Evolutionary conservation across 2,329 filamentous ascomycete species (phyloP).

Genomic region (Lasiodiplodia sp.): DNA sequence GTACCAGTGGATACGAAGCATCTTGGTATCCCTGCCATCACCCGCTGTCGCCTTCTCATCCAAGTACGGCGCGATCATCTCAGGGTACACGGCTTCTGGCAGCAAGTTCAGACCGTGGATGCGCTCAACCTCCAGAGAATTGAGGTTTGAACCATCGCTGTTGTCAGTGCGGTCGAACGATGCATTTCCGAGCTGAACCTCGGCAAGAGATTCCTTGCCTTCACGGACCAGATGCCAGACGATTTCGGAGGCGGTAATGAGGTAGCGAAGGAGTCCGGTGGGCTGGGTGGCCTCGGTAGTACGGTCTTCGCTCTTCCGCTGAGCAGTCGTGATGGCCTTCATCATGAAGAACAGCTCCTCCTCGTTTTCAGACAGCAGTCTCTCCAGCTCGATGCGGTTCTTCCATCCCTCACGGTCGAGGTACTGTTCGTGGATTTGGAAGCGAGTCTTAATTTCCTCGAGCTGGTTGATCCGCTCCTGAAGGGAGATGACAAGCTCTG

Average conservation of each 20-base stretch:
- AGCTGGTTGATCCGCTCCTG: constrained; percentile 93
- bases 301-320: constrained; percentile 79
- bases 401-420: constrained; percentile 91
- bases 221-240: constrained; percentile 96
- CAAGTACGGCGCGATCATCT: constrained; percentile 91
- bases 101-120: constrained; percentile 90
- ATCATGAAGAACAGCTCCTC: constrained; percentile 99
- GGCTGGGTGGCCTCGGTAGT: constrained; percentile 68
- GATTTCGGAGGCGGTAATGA: constrained; percentile 91
- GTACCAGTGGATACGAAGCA: constrained; percentile 95
- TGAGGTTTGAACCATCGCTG: constrained; percentile 94
- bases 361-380: constrained; percentile 86
- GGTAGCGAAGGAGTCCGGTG: constrained; percentile 86
- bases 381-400: constrained; percentile 86
- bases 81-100: constrained; percentile 88
- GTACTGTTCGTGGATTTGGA: constrained; percentile 88
- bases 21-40: constrained; percentile 72
- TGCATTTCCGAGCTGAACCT: constrained; percentile 90
- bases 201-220: constrained; percentile 84
- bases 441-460: constrained; percentile 95
- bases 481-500: constrained; percentile 88
- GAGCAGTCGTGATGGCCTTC: constrained; percentile 98
- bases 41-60: constrained; percentile 64
- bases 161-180: constrained; percentile 97
- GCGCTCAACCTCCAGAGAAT: constrained; percentile 85